Conservation (phyloP, 2,329 filamentous ascomycete genomes). For the Fulvia fulva region DNA sequence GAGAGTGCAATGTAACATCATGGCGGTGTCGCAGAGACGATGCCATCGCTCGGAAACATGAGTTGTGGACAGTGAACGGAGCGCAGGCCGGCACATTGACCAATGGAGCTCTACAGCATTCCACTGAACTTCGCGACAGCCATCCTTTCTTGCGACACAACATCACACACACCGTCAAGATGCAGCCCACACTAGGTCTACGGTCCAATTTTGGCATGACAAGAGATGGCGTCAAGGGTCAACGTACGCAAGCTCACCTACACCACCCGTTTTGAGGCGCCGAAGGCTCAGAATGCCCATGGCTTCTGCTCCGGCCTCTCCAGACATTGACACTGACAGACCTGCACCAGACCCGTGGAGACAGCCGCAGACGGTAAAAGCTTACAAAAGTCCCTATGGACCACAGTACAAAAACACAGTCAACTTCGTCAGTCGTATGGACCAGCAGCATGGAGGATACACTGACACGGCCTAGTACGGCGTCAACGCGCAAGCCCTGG, state of each 20-base stretch:
- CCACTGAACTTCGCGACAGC: not conserved
- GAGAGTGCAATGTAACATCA: no score
- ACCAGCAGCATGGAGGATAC: no score
- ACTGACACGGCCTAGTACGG: no score
- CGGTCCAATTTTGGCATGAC: not conserved
- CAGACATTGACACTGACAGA: no score
- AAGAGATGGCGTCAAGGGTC: not conserved
- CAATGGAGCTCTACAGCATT: not conserved
- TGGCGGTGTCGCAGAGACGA: not conserved
- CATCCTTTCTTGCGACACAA: not conserved
- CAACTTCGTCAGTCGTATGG: no score
- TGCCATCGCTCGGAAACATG: not conserved
- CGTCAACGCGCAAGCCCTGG: no score
- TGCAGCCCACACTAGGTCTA: conserved; percentile 27
- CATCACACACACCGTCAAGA: conserved; percentile 14
- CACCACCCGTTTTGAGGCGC: no score
- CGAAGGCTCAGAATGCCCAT: not conserved
- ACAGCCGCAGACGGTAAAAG: conserved; percentile 40
- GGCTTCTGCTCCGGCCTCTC: no score
- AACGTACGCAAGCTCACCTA: no score
- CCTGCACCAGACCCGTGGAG: conserved; percentile 34
- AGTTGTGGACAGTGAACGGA: not conserved
- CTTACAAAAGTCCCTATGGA: conserved; percentile 55
- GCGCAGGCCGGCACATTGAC: not conserved
- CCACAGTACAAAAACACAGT: conserved; percentile 51